These are phyloP conservation scores for Chimonanthus praecox DNA, from an alignment of 164 flowering plant species.

Conservation along the genomic window DNA sequence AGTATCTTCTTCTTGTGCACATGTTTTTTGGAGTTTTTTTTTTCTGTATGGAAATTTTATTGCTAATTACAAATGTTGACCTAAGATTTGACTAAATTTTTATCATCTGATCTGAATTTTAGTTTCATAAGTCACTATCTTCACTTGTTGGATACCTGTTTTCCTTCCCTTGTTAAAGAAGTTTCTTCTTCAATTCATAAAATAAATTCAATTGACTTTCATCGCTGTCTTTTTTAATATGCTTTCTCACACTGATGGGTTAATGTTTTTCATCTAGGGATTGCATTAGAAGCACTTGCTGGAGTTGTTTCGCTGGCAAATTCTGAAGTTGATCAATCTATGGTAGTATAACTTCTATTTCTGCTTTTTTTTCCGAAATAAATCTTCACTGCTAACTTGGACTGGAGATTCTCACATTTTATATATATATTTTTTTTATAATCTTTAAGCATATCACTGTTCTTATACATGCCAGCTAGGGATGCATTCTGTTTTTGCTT, in stretches of 20 bases:
- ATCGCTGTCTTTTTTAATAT: neutral
- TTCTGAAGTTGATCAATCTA: constrained; percentile 65
- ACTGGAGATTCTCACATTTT: too few species aligned
- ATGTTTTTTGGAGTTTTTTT: neutral
- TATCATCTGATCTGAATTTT: too few species aligned
- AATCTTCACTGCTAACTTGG: too few species aligned
- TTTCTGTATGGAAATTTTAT: too few species aligned
- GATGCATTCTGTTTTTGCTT: too few species aligned
- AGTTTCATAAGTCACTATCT: neutral
- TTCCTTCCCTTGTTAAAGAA: neutral
- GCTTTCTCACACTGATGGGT: neutral
- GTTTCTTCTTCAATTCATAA: neutral
- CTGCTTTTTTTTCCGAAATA: neutral
- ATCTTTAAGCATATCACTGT: too few species aligned
- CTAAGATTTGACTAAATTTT: neutral
- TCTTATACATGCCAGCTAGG: too few species aligned
- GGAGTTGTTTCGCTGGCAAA: constrained; percentile 76
- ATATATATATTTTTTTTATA: too few species aligned
- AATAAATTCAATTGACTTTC: neutral
- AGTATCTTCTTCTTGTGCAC: too few species aligned
- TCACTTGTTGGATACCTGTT: neutral
- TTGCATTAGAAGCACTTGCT: constrained; percentile 83
- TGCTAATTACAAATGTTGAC: neutral
- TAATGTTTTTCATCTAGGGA: constrained; percentile 40
- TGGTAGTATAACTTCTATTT: constrained; percentile 37